Evolutionary conservation across 257 asterid species (phyloP).

Genomic region (Gentiana straminea): DNA sequence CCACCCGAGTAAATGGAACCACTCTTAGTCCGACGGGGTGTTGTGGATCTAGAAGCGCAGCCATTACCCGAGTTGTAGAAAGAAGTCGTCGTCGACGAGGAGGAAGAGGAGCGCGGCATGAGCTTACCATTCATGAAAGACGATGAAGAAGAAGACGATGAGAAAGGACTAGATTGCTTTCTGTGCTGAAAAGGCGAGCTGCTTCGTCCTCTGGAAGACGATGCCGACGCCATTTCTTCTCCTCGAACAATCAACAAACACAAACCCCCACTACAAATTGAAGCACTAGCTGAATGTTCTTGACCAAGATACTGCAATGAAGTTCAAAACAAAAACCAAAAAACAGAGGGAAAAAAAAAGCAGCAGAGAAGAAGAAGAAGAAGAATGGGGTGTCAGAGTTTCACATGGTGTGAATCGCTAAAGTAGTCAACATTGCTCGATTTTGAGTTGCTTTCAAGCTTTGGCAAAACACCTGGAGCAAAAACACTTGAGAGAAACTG

Average conservation of each 20-base stretch:
- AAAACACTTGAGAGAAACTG: slow-evolving; percentile 12
- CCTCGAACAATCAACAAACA: slow-evolving; percentile 13
- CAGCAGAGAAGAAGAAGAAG: slow-evolving; percentile 9
- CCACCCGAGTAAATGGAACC: slow-evolving; percentile 31
- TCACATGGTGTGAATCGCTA: slow-evolving; percentile 64
- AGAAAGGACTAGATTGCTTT: slow-evolving; percentile 71
- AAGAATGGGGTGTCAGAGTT: slow-evolving; percentile 56
- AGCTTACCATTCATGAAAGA: slow-evolving; percentile 62
- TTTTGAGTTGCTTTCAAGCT: slow-evolving; percentile 23
- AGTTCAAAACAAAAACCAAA: not conserved
- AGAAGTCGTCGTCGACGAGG: slow-evolving; percentile 55
- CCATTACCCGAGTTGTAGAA: slow-evolving; percentile 38
- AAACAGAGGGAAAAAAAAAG: slow-evolving; percentile 5
- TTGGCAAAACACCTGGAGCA: slow-evolving; percentile 27
- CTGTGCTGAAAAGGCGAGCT: slow-evolving; percentile 56
- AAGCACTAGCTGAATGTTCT: not conserved
- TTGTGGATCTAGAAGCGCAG: slow-evolving; percentile 65
- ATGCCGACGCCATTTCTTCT: slow-evolving; percentile 36
- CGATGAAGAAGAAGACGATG: slow-evolving; percentile 80
- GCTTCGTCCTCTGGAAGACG: slow-evolving; percentile 88
- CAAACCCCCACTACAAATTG: slow-evolving; percentile 1
- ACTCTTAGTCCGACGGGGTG: slow-evolving; percentile 32
- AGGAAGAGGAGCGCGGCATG: slow-evolving; percentile 54
- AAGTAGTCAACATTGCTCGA: slow-evolving; percentile 31
- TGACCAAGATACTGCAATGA: not conserved